phyloP scores from a whole-genome alignment of 495 filamentous ascomycete genomes.

The Aspergillus biplanus region DNA sequence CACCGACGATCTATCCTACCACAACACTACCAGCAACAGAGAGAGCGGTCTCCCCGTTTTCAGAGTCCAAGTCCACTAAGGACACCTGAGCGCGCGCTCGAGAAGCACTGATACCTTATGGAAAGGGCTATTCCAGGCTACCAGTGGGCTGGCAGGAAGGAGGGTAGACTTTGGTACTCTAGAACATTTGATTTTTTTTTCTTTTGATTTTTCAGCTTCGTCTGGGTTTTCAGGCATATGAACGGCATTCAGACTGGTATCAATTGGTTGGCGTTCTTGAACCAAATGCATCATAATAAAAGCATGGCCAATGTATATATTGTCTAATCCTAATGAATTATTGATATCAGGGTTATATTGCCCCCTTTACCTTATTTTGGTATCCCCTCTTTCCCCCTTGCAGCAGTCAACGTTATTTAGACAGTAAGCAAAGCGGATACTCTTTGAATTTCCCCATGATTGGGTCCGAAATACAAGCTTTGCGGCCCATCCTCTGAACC shows the following conservation, averaged over 20 bases:
- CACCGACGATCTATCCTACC: slow-evolving; percentile 38
- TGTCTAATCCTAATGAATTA: slow-evolving; percentile 2
- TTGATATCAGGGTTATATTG: neutral
- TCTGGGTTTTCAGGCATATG: neutral
- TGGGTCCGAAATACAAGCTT: neutral
- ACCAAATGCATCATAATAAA: neutral
- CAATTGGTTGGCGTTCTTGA: neutral
- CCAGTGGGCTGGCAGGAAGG: no score
- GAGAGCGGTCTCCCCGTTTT: neutral
- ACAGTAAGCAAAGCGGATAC: neutral
- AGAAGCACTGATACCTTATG: slow-evolving; percentile 10
- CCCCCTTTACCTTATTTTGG: neutral
- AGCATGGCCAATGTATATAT: neutral
- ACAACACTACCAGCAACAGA: slow-evolving; percentile 14
- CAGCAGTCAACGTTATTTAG: neutral
- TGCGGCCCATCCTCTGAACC: neutral
- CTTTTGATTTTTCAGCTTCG: no score
- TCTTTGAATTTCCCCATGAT: neutral
- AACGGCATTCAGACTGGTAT: neutral
- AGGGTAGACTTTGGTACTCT: no score
- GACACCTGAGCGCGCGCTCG: slow-evolving; percentile 3
- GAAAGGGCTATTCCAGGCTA: neutral
- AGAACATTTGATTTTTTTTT: no score
- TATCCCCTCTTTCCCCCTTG: no score
- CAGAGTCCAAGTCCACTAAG: slow-evolving; percentile 16